These are phyloP conservation scores for Trichophyton mentagrophytes DNA, from an alignment of 2,329 filamentous ascomycete genomes.

Conservation along the genomic window DNA sequence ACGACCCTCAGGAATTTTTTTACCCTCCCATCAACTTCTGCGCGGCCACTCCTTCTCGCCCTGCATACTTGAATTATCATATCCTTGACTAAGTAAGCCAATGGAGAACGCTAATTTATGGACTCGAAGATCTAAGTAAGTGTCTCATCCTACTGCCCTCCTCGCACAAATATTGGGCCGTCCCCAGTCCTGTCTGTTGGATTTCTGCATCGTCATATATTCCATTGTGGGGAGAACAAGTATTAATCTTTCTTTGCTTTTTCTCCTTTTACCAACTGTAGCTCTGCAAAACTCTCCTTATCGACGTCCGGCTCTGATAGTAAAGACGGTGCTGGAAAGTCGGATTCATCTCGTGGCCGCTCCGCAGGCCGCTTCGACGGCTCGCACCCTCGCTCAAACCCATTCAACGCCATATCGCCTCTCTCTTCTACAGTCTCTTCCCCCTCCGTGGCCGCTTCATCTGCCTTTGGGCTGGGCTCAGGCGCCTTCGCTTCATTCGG, in stretches of 20 bases:
- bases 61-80: neutral
- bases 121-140: conserved; percentile 29
- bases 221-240: conserved; percentile 9
- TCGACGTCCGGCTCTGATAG: conserved; percentile 53
- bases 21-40: neutral
- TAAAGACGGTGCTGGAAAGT: conserved; percentile 42
- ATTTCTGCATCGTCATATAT: conserved; percentile 6
- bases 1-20: neutral
- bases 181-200: neutral
- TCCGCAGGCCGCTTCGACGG: conserved; percentile 62
- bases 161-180: neutral
- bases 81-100: conserved; percentile 13
- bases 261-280: conserved; percentile 24
- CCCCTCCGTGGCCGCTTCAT: conserved; percentile 64
- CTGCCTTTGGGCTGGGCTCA: conserved; percentile 84
- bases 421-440: conserved; percentile 58
- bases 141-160: neutral
- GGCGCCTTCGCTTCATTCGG: conserved; percentile 97
- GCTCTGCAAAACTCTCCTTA: conserved; percentile 81
- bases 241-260: conserved; percentile 17
- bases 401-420: conserved; percentile 64
- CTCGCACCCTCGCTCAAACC: conserved; percentile 61
- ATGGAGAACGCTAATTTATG: conserved; percentile 41
- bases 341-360: conserved; percentile 48
- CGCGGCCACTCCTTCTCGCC: neutral